phyloP scores from a whole-genome alignment of 345 rosid genomes.

The Melastoma malabathricum region DNA sequence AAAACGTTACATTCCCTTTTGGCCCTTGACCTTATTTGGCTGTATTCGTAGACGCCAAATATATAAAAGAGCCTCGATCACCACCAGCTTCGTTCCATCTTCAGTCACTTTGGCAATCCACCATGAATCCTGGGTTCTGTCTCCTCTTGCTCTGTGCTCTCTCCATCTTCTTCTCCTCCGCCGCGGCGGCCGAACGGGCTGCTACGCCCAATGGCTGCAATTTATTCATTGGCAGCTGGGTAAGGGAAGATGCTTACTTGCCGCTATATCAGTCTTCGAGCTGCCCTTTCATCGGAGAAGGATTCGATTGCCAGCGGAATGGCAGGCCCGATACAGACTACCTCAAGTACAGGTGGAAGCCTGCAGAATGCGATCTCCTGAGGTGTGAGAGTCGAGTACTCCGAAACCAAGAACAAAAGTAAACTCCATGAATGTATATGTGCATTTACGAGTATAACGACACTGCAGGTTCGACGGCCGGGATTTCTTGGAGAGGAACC shows the following conservation, averaged over 20 bases:
- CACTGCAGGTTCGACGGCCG: slow-evolving; percentile 15
- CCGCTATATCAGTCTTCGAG: slow-evolving; percentile 18
- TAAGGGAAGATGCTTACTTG: slow-evolving; percentile 15
- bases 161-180: too few relatives aligned
- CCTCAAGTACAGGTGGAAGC: slow-evolving; percentile 18
- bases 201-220: slow-evolving; percentile 10
- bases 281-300: slow-evolving; percentile 13
- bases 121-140: too few relatives aligned
- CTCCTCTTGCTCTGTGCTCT: too few relatives aligned
- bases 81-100: too few relatives aligned
- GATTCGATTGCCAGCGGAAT: slow-evolving; percentile 13
- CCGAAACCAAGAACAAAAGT: too few relatives aligned
- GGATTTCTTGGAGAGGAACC: slow-evolving; percentile 20
- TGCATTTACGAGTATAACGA: background rate
- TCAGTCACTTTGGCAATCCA: too few relatives aligned
- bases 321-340: slow-evolving; percentile 15
- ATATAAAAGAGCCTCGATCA: too few relatives aligned
- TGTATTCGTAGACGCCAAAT: too few relatives aligned
- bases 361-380: slow-evolving; percentile 11
- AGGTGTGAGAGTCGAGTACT: slow-evolving; percentile 10
- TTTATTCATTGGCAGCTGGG: slow-evolving; percentile 33
- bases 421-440: background rate
- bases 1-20: too few relatives aligned
- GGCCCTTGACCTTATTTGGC: too few relatives aligned
- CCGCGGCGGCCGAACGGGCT: too few relatives aligned